Evolutionary conservation across 2,329 filamentous ascomycete genomes (phyloP).

Genomic region (Colletotrichum sp.): DNA sequence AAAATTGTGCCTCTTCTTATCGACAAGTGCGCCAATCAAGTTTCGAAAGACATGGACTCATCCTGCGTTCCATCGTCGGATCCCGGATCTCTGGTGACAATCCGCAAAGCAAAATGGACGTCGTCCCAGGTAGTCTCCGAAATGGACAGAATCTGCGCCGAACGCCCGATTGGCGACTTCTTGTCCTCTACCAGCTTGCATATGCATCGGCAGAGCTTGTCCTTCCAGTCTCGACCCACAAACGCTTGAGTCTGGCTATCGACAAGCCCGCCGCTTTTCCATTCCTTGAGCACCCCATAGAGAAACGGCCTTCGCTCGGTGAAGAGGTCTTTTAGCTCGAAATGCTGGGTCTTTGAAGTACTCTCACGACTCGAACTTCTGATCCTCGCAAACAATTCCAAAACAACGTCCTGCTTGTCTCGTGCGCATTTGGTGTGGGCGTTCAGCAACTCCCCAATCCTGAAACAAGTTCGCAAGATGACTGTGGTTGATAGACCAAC

Average conservation of each 20-base stretch:
- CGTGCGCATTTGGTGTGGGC: constrained; percentile 40
- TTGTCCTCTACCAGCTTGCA: neutral
- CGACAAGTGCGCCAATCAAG: neutral
- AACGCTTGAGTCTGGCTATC: neutral
- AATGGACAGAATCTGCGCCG: constrained; percentile 10
- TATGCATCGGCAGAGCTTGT: constrained; percentile 18
- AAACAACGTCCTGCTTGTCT: constrained; percentile 43
- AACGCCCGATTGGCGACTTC: neutral
- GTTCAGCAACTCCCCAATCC: constrained; percentile 63
- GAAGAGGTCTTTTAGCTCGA: constrained; percentile 68
- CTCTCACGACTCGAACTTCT: constrained; percentile 60
- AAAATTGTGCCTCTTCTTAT: neutral
- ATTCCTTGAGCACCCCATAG: neutral
- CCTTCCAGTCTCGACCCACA: neutral
- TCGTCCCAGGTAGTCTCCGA: constrained; percentile 19
- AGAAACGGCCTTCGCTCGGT: constrained; percentile 59
- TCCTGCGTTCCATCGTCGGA: neutral
- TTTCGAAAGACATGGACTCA: neutral
- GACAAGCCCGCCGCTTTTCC: neutral
- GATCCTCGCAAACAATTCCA: constrained; percentile 70
- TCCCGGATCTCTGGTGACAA: neutral
- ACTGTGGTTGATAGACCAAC: constrained; percentile 52
- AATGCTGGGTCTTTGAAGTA: constrained; percentile 57
- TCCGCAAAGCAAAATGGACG: neutral
- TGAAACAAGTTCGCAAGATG: constrained; percentile 65